Conservation (phyloP, 352 stramenopile genomes). For the Globisporangium acanthophoron region DNA sequence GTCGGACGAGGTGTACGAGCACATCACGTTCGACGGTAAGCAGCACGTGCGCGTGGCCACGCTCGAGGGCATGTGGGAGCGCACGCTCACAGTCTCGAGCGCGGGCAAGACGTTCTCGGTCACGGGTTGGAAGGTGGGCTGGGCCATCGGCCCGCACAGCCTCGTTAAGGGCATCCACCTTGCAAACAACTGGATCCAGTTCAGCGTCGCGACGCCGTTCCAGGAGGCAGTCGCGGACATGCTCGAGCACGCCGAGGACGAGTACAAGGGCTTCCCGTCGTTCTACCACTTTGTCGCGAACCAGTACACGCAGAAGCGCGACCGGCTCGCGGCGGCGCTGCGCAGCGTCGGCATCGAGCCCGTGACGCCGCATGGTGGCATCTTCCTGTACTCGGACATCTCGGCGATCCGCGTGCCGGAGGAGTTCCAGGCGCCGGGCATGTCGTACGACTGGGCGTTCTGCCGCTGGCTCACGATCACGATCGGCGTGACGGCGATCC, state of each 20-base stretch:
- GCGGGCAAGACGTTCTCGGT: slow-evolving; percentile 91
- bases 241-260: slow-evolving; percentile 56
- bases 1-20: slow-evolving; percentile 98
- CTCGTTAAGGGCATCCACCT: slow-evolving; percentile 72
- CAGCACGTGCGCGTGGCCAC: slow-evolving; percentile 65
- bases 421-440: slow-evolving; percentile 35
- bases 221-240: slow-evolving; percentile 82
- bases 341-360: slow-evolving; percentile 54
- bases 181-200: slow-evolving; percentile 86
- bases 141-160: slow-evolving; percentile 81
- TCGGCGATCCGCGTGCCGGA: slow-evolving; percentile 52
- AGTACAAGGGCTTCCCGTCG: slow-evolving; percentile 62
- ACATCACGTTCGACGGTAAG: slow-evolving; percentile 89
- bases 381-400: slow-evolving; percentile 82
- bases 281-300: slow-evolving; percentile 82
- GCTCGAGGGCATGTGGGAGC: slow-evolving; percentile 80
- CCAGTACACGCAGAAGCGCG: slow-evolving; percentile 70
- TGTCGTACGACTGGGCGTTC: slow-evolving; percentile 89
- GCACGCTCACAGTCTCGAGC: slow-evolving; percentile 88
- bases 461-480: slow-evolving; percentile 90
- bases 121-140: slow-evolving; percentile 93
- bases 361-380: slow-evolving; percentile 57
- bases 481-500: slow-evolving; percentile 91
- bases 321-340: slow-evolving; percentile 48
- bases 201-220: slow-evolving; percentile 82